phyloP scores from a whole-genome alignment of 805 yeast genomes.

The Hanseniaspora occidentalis region DNA sequence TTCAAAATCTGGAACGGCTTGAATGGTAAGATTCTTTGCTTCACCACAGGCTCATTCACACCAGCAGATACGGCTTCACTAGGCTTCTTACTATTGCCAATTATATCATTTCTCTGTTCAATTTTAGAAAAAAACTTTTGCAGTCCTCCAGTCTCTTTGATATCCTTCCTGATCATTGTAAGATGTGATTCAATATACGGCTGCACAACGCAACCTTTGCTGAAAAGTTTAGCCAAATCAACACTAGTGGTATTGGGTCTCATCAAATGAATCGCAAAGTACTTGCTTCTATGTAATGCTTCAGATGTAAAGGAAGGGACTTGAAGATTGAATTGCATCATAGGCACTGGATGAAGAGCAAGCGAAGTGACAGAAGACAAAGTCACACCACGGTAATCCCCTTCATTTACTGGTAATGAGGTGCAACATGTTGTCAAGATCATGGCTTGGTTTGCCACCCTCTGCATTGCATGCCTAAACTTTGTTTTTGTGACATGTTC shows the following conservation, averaged over 20 bases:
- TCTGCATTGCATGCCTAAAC: conserved; percentile 31
- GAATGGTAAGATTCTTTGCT: conserved; percentile 20
- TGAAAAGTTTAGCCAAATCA: conserved; percentile 52
- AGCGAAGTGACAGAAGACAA: conserved; percentile 78
- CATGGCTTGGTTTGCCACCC: conserved; percentile 42
- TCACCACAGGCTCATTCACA: conserved; percentile 3
- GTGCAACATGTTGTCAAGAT: conserved; percentile 41
- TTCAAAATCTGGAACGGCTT: conserved; percentile 42
- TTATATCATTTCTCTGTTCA: background rate
- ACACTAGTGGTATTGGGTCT: conserved; percentile 48
- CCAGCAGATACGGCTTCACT: conserved; percentile 26
- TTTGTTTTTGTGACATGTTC: conserved; percentile 11
- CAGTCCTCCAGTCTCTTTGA: conserved; percentile 1
- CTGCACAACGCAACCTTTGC: conserved; percentile 33
- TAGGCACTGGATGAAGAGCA: conserved; percentile 63
- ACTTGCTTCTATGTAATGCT: conserved; percentile 41
- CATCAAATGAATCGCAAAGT: conserved; percentile 60
- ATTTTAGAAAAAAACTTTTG: background rate
- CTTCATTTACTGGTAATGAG: conserved; percentile 8
- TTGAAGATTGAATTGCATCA: conserved; percentile 77
- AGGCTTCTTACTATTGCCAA: background rate
- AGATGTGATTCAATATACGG: background rate
- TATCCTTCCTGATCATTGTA: conserved; percentile 8
- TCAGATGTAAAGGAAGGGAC: conserved; percentile 73
- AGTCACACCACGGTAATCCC: conserved; percentile 51